Conservation (phyloP, 2,329 filamentous ascomycete genomes). For the Pseudopithomyces chartarum region DNA sequence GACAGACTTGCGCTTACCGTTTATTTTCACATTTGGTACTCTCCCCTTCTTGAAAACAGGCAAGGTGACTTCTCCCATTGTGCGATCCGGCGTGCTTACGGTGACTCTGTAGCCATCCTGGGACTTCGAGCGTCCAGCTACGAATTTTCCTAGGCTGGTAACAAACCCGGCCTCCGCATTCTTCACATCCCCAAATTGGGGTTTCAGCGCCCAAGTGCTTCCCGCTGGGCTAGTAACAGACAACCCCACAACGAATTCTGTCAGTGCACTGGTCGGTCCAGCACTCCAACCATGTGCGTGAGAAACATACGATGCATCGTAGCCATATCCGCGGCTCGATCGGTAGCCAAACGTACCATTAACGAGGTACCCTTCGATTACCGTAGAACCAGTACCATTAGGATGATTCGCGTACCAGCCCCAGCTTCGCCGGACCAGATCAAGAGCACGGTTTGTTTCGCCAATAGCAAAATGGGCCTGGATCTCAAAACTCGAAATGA, state of each 20-base stretch:
- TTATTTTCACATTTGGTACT: slow-evolving; percentile 12
- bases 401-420: slow-evolving; percentile 64
- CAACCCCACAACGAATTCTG: slow-evolving; percentile 53
- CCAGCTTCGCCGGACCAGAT: slow-evolving; percentile 62
- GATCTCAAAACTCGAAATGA: slow-evolving; percentile 64
- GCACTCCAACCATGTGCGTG: slow-evolving; percentile 52
- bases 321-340: slow-evolving; percentile 56
- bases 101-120: slow-evolving; percentile 24
- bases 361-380: slow-evolving; percentile 63
- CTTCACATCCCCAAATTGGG: slow-evolving; percentile 51
- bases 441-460: slow-evolving; percentile 57
- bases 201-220: slow-evolving; percentile 50
- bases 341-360: slow-evolving; percentile 65
- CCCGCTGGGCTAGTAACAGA: slow-evolving; percentile 48
- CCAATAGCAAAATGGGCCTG: slow-evolving; percentile 60
- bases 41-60: slow-evolving; percentile 19
- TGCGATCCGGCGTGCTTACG: slow-evolving; percentile 33
- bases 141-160: slow-evolving; percentile 52
- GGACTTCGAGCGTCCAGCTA: slow-evolving; percentile 37
- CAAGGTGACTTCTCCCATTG: slow-evolving; percentile 35
- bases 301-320: slow-evolving; percentile 52
- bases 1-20: background rate
- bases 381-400: slow-evolving; percentile 63
- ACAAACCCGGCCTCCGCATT: slow-evolving; percentile 53
- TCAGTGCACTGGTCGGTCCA: slow-evolving; percentile 35